A percentile compares a stretch with the other conserved stretches of the same genome.
phyloP scores from a whole-genome alignment of 2,329 filamentous ascomycete genomes.

The Lachnellula subtilissima region DNA sequence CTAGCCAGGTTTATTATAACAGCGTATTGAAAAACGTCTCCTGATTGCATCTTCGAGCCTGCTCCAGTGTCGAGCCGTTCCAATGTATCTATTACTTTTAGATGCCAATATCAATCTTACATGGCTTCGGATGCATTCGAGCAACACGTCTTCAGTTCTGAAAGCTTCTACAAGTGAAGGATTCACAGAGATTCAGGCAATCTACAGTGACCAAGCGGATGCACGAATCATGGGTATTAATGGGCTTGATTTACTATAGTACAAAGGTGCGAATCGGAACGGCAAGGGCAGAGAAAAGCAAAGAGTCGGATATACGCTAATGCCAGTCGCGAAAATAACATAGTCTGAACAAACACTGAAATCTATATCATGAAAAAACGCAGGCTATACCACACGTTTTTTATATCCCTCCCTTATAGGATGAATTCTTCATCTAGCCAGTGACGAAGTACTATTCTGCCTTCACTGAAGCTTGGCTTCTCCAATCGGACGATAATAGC shows the following conservation, averaged over 20 bases:
- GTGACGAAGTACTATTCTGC: constrained; percentile 71
- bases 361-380: background rate
- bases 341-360: background rate
- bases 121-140: too few relatives aligned
- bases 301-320: background rate
- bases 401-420: constrained; percentile 10
- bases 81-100: too few relatives aligned
- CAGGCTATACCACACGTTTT: background rate
- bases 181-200: too few relatives aligned
- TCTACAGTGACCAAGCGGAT: too few relatives aligned
- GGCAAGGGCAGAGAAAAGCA: too few relatives aligned
- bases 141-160: too few relatives aligned
- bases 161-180: too few relatives aligned
- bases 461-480: constrained; percentile 66
- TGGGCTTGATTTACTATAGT: too few relatives aligned
- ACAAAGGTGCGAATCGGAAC: too few relatives aligned
- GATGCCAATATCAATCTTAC: too few relatives aligned
- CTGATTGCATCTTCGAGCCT: background rate
- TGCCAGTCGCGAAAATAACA: background rate
- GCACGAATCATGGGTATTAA: too few relatives aligned
- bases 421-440: constrained; percentile 73
- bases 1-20: constrained; percentile 3
- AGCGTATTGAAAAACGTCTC: background rate
- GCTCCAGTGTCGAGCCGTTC: too few relatives aligned
- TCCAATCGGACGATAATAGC: constrained; percentile 80